These are phyloP conservation scores for Digitaria exilis DNA, from an alignment of 202 grass and related monocot genomes.

Conservation along the genomic window DNA sequence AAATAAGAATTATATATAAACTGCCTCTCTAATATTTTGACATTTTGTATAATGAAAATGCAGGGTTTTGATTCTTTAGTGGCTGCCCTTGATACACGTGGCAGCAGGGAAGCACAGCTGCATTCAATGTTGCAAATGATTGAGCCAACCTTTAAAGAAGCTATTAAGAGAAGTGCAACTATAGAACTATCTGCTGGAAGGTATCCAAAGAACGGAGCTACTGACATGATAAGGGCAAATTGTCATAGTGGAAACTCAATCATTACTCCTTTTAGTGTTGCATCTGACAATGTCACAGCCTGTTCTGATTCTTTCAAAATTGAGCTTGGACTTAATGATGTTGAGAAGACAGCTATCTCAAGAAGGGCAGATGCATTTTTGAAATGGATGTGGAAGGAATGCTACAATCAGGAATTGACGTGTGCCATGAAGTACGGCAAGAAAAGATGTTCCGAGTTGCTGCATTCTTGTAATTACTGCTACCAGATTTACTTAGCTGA, in stretches of 20 bases:
- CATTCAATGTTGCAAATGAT: conserved; percentile 92
- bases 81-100: conserved; percentile 81
- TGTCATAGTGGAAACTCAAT: conserved; percentile 60
- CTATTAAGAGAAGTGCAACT: conserved; percentile 50
- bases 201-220: conserved; percentile 53
- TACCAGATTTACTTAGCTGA: conserved; percentile 76
- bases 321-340: conserved; percentile 71
- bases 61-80: conserved; percentile 91
- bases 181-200: conserved; percentile 47
- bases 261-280: conserved; percentile 43
- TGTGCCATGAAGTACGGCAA: conserved; percentile 74
- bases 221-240: conserved; percentile 57
- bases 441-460: conserved; percentile 71
- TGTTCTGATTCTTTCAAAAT: conserved; percentile 80
- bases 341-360: conserved; percentile 68
- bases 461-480: conserved; percentile 70
- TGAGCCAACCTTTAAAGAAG: conserved; percentile 85
- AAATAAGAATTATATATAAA: conserved; percentile 9
- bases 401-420: conserved; percentile 54
- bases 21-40: conserved; percentile 24
- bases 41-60: conserved; percentile 31
- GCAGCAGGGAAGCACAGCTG: conserved; percentile 78
- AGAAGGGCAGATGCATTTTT: conserved; percentile 72
- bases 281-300: conserved; percentile 51
- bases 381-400: conserved; percentile 94